These are phyloP conservation scores for Gelatoporia subvermispora DNA, from an alignment of 768 basidiomycete species.

Conservation along the genomic window DNA sequence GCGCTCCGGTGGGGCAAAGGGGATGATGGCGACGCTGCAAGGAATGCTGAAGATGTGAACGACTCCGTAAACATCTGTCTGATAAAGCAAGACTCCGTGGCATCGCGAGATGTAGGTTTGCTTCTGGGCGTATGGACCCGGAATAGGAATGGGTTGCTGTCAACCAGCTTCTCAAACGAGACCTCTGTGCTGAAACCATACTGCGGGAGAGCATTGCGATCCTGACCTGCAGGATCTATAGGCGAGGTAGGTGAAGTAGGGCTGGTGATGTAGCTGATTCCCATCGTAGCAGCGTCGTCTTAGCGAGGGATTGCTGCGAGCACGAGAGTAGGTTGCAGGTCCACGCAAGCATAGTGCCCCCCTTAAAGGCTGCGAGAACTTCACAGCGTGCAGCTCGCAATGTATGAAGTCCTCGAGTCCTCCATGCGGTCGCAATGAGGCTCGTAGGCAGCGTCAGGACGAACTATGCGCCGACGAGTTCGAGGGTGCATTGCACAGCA, in stretches of 20 bases:
- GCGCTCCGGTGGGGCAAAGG: slow-evolving; percentile 23
- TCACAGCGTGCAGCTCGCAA: no score
- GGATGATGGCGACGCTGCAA: slow-evolving; percentile 15
- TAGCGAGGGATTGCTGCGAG: no score
- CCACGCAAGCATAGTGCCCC: no score
- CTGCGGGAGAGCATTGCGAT: slow-evolving; percentile 48
- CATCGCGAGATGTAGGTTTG: slow-evolving; percentile 45
- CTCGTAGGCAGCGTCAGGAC: no score
- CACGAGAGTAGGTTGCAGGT: no score
- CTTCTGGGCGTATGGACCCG: slow-evolving; percentile 75
- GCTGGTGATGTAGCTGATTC: no score
- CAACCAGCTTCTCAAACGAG: slow-evolving; percentile 56
- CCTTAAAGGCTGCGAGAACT: no score
- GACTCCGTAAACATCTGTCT: slow-evolving; percentile 57
- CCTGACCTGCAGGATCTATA: slow-evolving; percentile 7
- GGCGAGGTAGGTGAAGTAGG: slow-evolving; percentile 13
- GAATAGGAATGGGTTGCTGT: slow-evolving; percentile 70
- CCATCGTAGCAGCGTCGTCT: no score
- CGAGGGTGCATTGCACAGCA: no score
- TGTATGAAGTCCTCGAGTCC: no score
- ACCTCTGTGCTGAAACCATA: slow-evolving; percentile 65
- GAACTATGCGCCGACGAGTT: no score
- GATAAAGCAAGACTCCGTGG: slow-evolving; percentile 60
- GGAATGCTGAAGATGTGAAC: slow-evolving; percentile 22
- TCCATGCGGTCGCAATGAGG: no score